Evolutionary conservation across 2,329 filamentous ascomycete genomes (phyloP).

Genomic region (Emergomyces pasteurianus): DNA sequence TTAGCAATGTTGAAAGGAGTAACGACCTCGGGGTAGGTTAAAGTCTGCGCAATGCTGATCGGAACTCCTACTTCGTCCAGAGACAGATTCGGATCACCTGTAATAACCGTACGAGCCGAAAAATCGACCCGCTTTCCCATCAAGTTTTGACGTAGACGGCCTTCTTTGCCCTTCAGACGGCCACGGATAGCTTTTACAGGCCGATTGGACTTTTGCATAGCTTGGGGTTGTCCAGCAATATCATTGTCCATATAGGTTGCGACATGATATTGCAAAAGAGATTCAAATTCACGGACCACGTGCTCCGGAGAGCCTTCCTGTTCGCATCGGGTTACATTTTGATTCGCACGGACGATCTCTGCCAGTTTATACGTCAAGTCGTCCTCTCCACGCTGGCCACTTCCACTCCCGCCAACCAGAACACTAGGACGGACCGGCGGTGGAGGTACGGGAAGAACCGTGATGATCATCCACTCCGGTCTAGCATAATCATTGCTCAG

Average conservation of each 20-base stretch:
- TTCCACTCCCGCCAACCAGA: slow-evolving; percentile 86
- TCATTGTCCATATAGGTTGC: slow-evolving; percentile 99
- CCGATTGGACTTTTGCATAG: slow-evolving; percentile 90
- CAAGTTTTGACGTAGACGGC: slow-evolving; percentile 91
- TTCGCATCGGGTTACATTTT: slow-evolving; percentile 82
- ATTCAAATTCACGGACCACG: slow-evolving; percentile 81
- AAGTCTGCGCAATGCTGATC: slow-evolving; percentile 75
- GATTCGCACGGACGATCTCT: slow-evolving; percentile 96
- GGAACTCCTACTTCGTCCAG: slow-evolving; percentile 96
- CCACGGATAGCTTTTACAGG: slow-evolving; percentile 94
- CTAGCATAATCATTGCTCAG: slow-evolving; percentile 90
- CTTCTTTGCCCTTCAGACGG: slow-evolving; percentile 97
- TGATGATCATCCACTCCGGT: slow-evolving; percentile 97
- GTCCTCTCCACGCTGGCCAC: slow-evolving; percentile 89
- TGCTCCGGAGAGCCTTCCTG: slow-evolving; percentile 85
- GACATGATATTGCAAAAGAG: slow-evolving; percentile 89
- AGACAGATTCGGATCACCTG: slow-evolving; percentile 91
- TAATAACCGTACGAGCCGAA: slow-evolving; percentile 98
- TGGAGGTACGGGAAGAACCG: slow-evolving; percentile 86
- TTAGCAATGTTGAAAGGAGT: slow-evolving; percentile 97
- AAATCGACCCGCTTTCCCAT: slow-evolving; percentile 99
- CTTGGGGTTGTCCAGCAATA: slow-evolving; percentile 87
- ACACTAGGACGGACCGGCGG: slow-evolving; percentile 95
- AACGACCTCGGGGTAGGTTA: slow-evolving; percentile 95
- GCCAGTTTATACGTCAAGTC: slow-evolving; percentile 98